Evolutionary conservation across 2,329 filamentous ascomycete species (phyloP).

Genomic region (Venturia asperata): DNA sequence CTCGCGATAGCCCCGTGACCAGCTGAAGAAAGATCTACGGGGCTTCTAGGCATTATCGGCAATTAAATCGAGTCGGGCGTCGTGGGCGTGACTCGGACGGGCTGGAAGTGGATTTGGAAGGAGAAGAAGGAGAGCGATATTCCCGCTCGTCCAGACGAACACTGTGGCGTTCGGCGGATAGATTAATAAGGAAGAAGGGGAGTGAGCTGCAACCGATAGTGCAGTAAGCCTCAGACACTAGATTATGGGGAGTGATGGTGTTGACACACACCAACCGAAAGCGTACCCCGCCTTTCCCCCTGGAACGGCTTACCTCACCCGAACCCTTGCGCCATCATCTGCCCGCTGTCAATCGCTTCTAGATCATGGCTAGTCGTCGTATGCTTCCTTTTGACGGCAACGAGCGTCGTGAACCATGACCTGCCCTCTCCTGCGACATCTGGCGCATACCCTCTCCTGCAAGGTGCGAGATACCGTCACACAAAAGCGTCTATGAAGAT

Average conservation of each 20-base stretch:
- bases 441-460: background rate
- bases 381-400: background rate
- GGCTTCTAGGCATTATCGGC: background rate
- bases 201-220: background rate
- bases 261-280: background rate
- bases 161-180: background rate
- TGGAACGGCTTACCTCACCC: background rate
- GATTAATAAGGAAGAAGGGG: background rate
- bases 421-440: background rate
- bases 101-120: background rate
- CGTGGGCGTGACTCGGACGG: too few relatives aligned
- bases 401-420: background rate
- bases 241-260: too few relatives aligned
- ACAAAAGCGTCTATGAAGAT: background rate
- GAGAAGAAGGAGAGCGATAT: background rate
- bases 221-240: background rate
- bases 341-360: background rate
- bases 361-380: background rate
- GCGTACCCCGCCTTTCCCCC: background rate
- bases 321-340: background rate
- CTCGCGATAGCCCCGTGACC: background rate
- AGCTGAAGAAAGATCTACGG: background rate
- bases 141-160: background rate
- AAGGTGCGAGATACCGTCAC: background rate
- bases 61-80: background rate